Evolutionary conservation across 257 asterid species (phyloP), one percentile per base, ranked within the genome.

Genomic region (Verbascum thapsus): DNA sequence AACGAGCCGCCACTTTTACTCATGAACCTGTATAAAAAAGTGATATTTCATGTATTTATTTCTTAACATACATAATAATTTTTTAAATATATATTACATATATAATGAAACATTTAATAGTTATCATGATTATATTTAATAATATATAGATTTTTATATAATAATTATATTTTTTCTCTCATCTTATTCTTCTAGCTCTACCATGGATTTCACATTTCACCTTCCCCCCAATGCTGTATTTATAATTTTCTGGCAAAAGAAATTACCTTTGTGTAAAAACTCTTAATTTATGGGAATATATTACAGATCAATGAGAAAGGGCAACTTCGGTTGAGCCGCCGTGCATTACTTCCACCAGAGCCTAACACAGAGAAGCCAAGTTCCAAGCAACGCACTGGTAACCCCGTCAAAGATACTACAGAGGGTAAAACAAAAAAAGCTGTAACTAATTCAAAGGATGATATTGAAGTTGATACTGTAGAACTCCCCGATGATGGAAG

Each of bases 261-360:
- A 52, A 38, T 52, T 11, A 20, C 2, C 43, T 40, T 37, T 60
- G 47, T 47, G 65, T 8, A 5, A 10, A 10, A 55, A 16, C 56
- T 42, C 51, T 54, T 39, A 13, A 64, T 19, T 44, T 35, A 56
- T 45, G 17, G 19, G 17, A 54, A 66, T 50, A 20, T 64, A 37
- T 53, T 73, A 58, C 84, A 90, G 96, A 71, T 91, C 78, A 92
- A 92, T 75, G 99, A 89, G 74, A 92, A 87, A 78, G 99, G 99
- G 53, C 97, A 92, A 67, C 91, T 92, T 68, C 89, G 99, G 38
- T 67, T 92, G 72, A 92, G 99, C 74, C 91, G 81, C 18, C 97
- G 97, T 51, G 97, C 91, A 40, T 81, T 92, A 72, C 96, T 92
- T 74, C 95, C 99, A 11, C 95, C 99, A 11, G 88, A 92, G 19